These are phyloP conservation scores for Calonectria pauciramosa DNA, from an alignment of 2,329 filamentous ascomycete species.

Conservation along the genomic window DNA sequence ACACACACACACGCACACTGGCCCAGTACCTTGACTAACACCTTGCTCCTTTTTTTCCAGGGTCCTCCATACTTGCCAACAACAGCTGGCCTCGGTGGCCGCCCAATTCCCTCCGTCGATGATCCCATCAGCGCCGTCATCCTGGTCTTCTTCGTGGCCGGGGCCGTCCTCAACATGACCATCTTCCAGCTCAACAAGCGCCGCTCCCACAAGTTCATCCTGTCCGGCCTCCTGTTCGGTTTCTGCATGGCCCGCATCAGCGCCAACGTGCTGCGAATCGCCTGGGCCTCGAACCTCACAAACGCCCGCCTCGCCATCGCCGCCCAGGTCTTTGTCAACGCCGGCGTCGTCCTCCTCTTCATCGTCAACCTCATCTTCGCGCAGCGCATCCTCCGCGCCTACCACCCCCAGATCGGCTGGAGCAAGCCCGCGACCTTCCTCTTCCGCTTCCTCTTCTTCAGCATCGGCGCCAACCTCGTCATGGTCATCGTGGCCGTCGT, in stretches of 20 bases:
- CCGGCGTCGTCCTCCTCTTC: conserved; percentile 82
- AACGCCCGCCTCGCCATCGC: conserved; percentile 65
- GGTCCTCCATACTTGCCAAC: conserved; percentile 56
- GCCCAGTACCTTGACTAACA: neutral
- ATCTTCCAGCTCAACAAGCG: conserved; percentile 66
- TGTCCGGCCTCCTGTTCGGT: conserved; percentile 70
- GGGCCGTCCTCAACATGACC: conserved; percentile 70
- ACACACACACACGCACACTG: neutral
- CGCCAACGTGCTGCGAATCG: conserved; percentile 66
- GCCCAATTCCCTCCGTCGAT: conserved; percentile 71
- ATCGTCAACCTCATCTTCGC: conserved; percentile 83
- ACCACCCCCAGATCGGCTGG: conserved; percentile 81
- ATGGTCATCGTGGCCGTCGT: conserved; percentile 77
- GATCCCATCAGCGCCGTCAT: conserved; percentile 76
- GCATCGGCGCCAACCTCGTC: conserved; percentile 71
- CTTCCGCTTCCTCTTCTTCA: conserved; percentile 71
- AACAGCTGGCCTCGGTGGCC: conserved; percentile 67
- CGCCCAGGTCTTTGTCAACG: conserved; percentile 78
- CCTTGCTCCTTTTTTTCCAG: conserved; percentile 27
- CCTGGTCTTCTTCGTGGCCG: conserved; percentile 67
- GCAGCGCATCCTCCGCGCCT: conserved; percentile 80
- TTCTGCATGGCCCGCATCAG: conserved; percentile 69
- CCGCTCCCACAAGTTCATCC: conserved; percentile 69
- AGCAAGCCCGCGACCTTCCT: conserved; percentile 61
- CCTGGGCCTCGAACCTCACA: conserved; percentile 61